Conservation (phyloP, 176 grass and related monocot genomes). For the Musa itinerans region DNA sequence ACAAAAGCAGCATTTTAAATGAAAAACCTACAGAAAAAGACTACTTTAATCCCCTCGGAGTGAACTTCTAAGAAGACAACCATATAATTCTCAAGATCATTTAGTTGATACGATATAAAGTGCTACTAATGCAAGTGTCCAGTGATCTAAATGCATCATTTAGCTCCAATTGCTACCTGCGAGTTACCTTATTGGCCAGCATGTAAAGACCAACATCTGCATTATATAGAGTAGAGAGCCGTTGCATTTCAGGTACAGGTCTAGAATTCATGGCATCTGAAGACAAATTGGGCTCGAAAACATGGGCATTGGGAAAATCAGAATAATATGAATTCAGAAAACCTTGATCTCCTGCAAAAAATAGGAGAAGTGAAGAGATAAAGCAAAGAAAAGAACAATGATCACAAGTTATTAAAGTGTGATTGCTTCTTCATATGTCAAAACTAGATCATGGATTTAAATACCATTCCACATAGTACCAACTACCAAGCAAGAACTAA, state of each 20-base stretch:
- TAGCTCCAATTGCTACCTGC: not conserved
- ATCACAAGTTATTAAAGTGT: slow-evolving; percentile 1
- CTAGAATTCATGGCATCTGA: slow-evolving; percentile 27
- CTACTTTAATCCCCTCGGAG: too few relatives aligned
- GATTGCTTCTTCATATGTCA: not conserved
- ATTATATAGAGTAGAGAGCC: slow-evolving; percentile 91
- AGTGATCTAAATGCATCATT: not conserved
- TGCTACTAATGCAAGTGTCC: not conserved
- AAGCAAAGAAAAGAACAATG: slow-evolving; percentile 26
- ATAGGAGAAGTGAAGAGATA: slow-evolving; percentile 11
- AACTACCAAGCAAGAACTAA: too few relatives aligned
- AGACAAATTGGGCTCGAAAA: slow-evolving; percentile 66
- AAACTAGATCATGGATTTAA: too few relatives aligned
- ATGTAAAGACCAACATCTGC: slow-evolving; percentile 99
- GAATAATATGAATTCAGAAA: slow-evolving; percentile 92
- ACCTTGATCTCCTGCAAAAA: slow-evolving; percentile 33
- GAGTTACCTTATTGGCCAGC: slow-evolving; percentile 90
- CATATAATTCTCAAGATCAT: not conserved
- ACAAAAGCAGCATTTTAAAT: not conserved
- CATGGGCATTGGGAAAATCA: slow-evolving; percentile 83
- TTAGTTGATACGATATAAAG: not conserved
- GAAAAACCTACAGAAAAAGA: not conserved
- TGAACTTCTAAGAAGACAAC: too few relatives aligned
- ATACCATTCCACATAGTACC: too few relatives aligned
- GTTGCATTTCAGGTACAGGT: slow-evolving; percentile 68